Evolutionary conservation across 2,329 filamentous ascomycete species (phyloP), one percentile per base, ranked within the genome.

Genomic region (Cercospora berteroae): DNA sequence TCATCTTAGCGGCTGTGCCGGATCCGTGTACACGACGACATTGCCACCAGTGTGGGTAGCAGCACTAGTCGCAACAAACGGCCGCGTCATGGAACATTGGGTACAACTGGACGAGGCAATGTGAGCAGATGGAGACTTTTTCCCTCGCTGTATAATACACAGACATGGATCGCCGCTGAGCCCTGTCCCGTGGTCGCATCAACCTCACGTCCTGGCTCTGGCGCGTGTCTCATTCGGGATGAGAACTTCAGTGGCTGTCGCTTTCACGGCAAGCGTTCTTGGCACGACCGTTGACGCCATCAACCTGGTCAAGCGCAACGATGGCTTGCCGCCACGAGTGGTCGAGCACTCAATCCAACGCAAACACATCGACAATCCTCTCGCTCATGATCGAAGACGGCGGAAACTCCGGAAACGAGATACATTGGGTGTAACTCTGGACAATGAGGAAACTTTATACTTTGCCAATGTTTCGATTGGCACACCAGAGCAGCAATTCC

Each of bases 381-480:
- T 84, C 16, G 72, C 75, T 25, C 80, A 82, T 71, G 83, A 87
- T 70, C 79, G 75, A 52, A 71, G 81, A 67, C 80, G 84, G 64
- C 78, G 82, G 70, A 52, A 18, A 27, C 50, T 52, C 36, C 80
- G 79, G 64, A 77, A 77, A 64, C 73, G 78, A 65, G 80, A 60
- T 62, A 83, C 82, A 0, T 78, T 86, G 6, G 76, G 78, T 36
- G 80, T 83, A 69, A 78, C 75, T 2, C 79, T 88, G 61, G 83
- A 86, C 74, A 88, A 88, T 75, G 82, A 87, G 74, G 83, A 85
- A 77, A 86, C 84, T 0, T 80, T 88, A 4, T 89, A 89, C 74
- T 87, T 84, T 71, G 84, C 84, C 68, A 88, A 88, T 68, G 79
- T 85, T 55, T 83, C 80, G 8, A 71, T 89, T 10, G 87, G 87